phyloP scores from a whole-genome alignment of 2,329 filamentous ascomycete genomes.

The Stemphylium vesicarium region DNA sequence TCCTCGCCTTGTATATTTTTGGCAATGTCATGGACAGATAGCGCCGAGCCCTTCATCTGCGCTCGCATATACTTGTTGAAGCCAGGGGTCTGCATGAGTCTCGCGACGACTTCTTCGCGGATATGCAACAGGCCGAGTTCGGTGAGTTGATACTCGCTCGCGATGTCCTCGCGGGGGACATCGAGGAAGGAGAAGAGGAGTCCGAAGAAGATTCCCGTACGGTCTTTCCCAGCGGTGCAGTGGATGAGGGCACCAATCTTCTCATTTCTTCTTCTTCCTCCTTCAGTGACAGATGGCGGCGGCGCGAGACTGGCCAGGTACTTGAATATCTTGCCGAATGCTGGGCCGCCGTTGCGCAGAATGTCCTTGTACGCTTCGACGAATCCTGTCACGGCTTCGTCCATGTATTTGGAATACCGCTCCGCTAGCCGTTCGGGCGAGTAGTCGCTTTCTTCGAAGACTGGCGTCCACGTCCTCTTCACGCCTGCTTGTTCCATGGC shows the following conservation, averaged over 20 bases:
- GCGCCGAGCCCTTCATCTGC: conserved; percentile 16
- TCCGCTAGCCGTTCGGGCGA: conserved; percentile 67
- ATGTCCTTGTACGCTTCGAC: conserved; percentile 69
- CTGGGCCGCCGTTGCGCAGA: conserved; percentile 59
- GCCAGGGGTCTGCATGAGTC: conserved; percentile 51
- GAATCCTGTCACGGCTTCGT: conserved; percentile 64
- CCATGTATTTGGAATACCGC: conserved; percentile 66
- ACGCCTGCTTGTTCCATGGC: conserved; percentile 48
- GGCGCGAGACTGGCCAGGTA: conserved; percentile 60
- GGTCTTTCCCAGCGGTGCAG: conserved; percentile 79
- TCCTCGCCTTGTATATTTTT: conserved; percentile 48
- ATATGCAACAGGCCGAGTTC: conserved; percentile 62
- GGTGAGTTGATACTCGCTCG: conserved; percentile 72
- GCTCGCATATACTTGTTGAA: conserved; percentile 34
- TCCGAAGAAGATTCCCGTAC: conserved; percentile 74
- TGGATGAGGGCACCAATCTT: conserved; percentile 66
- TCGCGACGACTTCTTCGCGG: conserved; percentile 56
- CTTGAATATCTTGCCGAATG: conserved; percentile 65
- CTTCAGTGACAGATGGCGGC: conserved; percentile 16
- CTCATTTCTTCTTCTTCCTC: conserved; percentile 16
- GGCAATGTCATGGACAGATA: conserved; percentile 58
- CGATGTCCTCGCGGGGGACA: conserved; percentile 63
- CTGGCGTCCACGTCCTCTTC: conserved; percentile 65
- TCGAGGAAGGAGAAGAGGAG: conserved; percentile 69
- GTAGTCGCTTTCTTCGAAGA: conserved; percentile 68